phyloP scores from a whole-genome alignment of 2,329 filamentous ascomycete species.

The Fusarium luffae region DNA sequence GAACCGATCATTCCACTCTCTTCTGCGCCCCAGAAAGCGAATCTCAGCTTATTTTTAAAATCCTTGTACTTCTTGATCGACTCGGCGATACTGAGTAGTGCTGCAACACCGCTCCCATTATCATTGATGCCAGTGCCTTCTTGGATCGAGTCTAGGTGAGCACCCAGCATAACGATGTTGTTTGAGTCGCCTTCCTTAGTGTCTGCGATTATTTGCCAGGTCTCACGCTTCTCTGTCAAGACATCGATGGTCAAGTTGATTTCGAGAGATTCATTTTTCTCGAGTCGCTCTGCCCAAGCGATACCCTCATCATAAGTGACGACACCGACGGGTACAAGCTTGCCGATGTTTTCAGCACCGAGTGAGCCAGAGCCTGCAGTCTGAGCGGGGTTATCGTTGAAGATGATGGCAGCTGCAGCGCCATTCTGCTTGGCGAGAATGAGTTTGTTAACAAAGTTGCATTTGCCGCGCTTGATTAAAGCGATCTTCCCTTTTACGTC shows the following conservation, averaged over 20 bases:
- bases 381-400: conserved; percentile 66
- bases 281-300: conserved; percentile 49
- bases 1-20: conserved; percentile 57
- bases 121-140: conserved; percentile 56
- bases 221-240: conserved; percentile 51
- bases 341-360: conserved; percentile 53
- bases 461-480: conserved; percentile 57
- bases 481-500: conserved; percentile 55
- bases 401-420: conserved; percentile 63
- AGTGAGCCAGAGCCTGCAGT: conserved; percentile 62
- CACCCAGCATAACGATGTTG: conserved; percentile 55
- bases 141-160: conserved; percentile 54
- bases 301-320: conserved; percentile 49
- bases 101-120: conserved; percentile 52
- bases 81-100: conserved; percentile 51
- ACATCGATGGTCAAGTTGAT: conserved; percentile 51
- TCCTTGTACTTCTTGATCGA: conserved; percentile 51
- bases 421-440: conserved; percentile 51
- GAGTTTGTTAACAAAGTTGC: conserved; percentile 54
- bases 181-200: conserved; percentile 54
- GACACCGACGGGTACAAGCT: conserved; percentile 50
- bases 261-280: conserved; percentile 46
- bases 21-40: conserved; percentile 56
- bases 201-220: conserved; percentile 55
- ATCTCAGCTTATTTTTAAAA: conserved; percentile 54